These are phyloP conservation scores for Biscogniauxia marginata DNA, from an alignment of 2,329 filamentous ascomycete genomes.

Conservation along the genomic window DNA sequence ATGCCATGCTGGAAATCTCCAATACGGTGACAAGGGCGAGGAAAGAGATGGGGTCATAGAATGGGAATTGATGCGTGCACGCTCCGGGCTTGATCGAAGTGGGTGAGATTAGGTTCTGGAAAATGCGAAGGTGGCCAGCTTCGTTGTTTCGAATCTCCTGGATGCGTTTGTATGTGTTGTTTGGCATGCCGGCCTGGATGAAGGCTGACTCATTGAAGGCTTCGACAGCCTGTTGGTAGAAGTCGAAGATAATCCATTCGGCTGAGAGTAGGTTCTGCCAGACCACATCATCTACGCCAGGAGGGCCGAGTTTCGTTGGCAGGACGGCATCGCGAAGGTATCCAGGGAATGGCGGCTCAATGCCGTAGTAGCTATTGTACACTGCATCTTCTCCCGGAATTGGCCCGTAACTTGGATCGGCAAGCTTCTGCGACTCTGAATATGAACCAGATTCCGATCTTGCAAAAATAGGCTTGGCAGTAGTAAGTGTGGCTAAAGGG, in stretches of 20 bases:
- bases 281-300: conserved; percentile 39
- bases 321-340: conserved; percentile 35
- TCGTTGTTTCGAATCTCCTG: conserved; percentile 45
- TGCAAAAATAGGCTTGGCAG: conserved; percentile 12
- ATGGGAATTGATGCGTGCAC: conserved; percentile 23
- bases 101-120: conserved; percentile 42
- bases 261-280: conserved; percentile 45
- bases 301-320: conserved; percentile 23
- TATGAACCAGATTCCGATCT: conserved; percentile 6
- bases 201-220: conserved; percentile 38
- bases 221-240: conserved; percentile 43
- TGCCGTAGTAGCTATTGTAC: conserved; percentile 35
- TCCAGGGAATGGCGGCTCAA: conserved; percentile 35
- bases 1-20: conserved; percentile 39
- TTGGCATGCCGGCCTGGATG: conserved; percentile 29
- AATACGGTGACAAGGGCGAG: conserved; percentile 34
- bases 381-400: conserved; percentile 32
- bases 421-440: conserved; percentile 20
- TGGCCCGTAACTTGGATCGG: conserved; percentile 31
- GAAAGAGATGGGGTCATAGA: conserved; percentile 21
- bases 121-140: conserved; percentile 43
- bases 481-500: conserved; percentile 10
- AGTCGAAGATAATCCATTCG: conserved; percentile 45
- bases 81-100: conserved; percentile 39
- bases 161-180: conserved; percentile 34